phyloP scores from a whole-genome alignment of 768 basidiomycete genomes.

The Xerocomellus dryophilus region DNA sequence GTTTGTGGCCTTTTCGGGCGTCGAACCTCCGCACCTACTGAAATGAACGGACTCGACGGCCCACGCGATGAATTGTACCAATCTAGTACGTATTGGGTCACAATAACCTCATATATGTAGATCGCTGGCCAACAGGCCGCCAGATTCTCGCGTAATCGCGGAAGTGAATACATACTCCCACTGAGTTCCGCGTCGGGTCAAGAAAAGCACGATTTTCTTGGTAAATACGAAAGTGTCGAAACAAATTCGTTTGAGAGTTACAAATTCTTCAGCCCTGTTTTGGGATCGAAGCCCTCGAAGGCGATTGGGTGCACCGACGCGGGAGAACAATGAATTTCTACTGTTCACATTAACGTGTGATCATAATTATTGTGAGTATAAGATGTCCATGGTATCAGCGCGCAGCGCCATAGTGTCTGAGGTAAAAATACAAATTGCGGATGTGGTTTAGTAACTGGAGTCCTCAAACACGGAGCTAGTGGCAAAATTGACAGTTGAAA shows the following conservation, averaged over 20 bases:
- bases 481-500: slow-evolving; percentile 9
- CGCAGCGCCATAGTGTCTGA: slow-evolving; percentile 13
- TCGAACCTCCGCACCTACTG: slow-evolving; percentile 26
- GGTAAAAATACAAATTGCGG: slow-evolving; percentile 12
- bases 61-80: slow-evolving; percentile 16
- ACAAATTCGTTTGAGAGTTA: neutral
- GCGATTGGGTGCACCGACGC: neutral
- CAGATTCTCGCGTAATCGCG: slow-evolving; percentile 27
- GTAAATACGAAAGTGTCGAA: neutral
- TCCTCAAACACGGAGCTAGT: slow-evolving; percentile 9
- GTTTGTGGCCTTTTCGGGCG: slow-evolving; percentile 25
- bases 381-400: slow-evolving; percentile 9
- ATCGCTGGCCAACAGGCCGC: slow-evolving; percentile 14
- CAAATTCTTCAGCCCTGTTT: neutral
- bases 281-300: slow-evolving; percentile 5
- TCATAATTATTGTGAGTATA: neutral
- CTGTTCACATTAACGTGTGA: slow-evolving; percentile 5
- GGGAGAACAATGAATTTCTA: neutral
- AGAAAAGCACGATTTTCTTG: neutral
- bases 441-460: neutral
- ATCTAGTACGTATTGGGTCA: slow-evolving; percentile 17
- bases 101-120: slow-evolving; percentile 23
- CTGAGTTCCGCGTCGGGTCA: slow-evolving; percentile 4
- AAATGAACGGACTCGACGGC: slow-evolving; percentile 28
- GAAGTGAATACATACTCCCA: slow-evolving; percentile 23